These are phyloP conservation scores for Oenanthe sinensis DNA, from an alignment of 129 eudicot genomes.

Conservation along the genomic window DNA sequence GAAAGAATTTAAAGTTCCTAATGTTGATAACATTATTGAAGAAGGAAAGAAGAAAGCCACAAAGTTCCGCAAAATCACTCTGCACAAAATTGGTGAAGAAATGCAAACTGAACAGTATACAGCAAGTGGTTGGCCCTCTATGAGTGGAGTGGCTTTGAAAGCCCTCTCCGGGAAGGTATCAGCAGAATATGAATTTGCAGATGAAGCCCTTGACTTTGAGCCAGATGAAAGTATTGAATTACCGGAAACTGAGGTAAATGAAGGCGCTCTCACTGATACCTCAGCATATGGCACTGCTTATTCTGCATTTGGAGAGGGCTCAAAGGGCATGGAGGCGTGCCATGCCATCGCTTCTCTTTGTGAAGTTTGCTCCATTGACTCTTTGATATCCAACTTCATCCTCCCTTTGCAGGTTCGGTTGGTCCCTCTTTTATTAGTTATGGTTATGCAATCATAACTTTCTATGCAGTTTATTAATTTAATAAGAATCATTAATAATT, in stretches of 20 bases:
- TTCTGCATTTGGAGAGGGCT: conserved; percentile 71
- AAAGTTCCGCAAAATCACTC: conserved; percentile 55
- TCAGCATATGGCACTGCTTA: conserved; percentile 66
- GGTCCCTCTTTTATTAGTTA: neutral
- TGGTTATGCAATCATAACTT: neutral
- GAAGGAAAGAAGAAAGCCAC: conserved; percentile 85
- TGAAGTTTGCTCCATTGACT: conserved; percentile 88
- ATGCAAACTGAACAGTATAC: conserved; percentile 56
- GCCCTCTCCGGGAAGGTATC: conserved; percentile 75
- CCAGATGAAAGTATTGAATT: conserved; percentile 25
- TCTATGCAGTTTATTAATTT: neutral
- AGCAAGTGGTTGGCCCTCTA: conserved; percentile 95
- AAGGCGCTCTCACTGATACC: conserved; percentile 5
- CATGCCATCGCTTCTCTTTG: conserved; percentile 93
- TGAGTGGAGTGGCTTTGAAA: conserved; percentile 74
- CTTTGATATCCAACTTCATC: conserved; percentile 87
- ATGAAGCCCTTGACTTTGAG: conserved; percentile 20
- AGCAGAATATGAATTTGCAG: conserved; percentile 58
- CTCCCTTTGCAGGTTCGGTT: conserved; percentile 77
- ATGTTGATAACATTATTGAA: conserved; percentile 73
- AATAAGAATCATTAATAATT: neutral
- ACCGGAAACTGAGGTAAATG: conserved; percentile 16
- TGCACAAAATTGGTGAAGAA: conserved; percentile 34
- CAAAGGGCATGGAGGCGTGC: conserved; percentile 79
- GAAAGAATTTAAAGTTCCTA: conserved; percentile 65